Base-by-base conservation (phyloP, 176 grass and related monocot species). In the Bromus sterilis region DNA sequence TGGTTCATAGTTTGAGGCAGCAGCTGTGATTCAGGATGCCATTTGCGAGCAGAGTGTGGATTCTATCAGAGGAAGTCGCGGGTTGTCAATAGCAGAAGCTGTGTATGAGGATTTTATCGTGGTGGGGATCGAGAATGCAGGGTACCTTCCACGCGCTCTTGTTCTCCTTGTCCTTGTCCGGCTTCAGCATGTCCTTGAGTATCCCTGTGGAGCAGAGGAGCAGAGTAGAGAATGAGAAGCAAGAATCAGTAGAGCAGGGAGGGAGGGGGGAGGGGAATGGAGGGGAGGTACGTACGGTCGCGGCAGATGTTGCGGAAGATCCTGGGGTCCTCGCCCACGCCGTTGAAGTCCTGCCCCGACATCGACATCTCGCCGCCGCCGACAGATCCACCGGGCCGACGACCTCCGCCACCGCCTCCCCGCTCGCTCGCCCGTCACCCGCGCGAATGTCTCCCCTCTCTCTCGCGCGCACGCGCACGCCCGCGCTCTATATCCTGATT, bases 91-190 rank as follows among this genome's bases (percentile, higher is more conserved):
- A n/a, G n/a, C n/a, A 39, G 9, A 67, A 65, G 62, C 7, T 65
- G 62, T 16, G 14, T 14, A 29, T n/a, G n/a, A n/a, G n/a, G n/a
- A n/a, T n/a, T n/a, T n/a, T n/a, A n/a, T 32, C 14, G 18, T 11
- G 5, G 11, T 13, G 8, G 11, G 25, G 13, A 0, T 2, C 6
- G 7, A 46, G 37, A 12, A 14, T 8, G n/a, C n/a, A n/a, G n/a
- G n/a, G 20, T 84, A 98, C 95, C 95, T 98, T 98, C 92, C 95
- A 98, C 34, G 84, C 37, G 78, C 88, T 87, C 66, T 87, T 94
- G 83, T 71, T 93, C 57, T 93, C 87, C 64, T 84, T 95, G 14
- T 87, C 83, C 33, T 97, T 94, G 46, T 87, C 68, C 10, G 90
- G 93, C 75, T 82, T 70, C 8, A 98, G 92, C 90, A 98, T 81